Base-by-base conservation (phyloP, 148 eudicot species). In the Rhododendron kiyosumense region DNA sequence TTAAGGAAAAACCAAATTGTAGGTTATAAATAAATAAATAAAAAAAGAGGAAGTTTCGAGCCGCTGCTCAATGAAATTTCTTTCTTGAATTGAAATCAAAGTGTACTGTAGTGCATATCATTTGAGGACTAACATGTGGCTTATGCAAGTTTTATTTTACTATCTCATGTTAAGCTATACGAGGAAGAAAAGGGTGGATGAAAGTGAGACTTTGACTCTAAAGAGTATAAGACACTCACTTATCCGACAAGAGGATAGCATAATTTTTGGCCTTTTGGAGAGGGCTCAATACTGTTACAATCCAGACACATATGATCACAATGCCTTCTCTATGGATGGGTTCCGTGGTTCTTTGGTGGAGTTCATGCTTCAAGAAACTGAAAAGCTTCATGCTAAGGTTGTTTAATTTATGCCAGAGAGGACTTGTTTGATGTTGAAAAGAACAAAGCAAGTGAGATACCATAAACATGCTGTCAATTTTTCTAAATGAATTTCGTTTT, bases 371-470 rank as follows among this genome's bases (percentile, higher is more conserved):
- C 89, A 81, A 85, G 95, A 93, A 89, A 91, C 92, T 83, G 95
- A 93, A 89, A 90, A 88, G 86, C 93, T 93, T 65, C 94, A 93
- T 92, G 94, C 94, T 85, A 91, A 84, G 95, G 95, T 93, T 45
- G 49, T 59, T 48, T 48, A 65, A 88, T 1, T 63, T 54, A 26
- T 38, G 18, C 11, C 41, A 57, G 28, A 57, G 48, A 75, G 9
- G 74, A 30, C 75, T 54, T 43, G n/a, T 43, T 10, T 38, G 65
- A 48, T 34, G 5, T 59, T 82, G 26, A 48, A 79, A 28, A 57
- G 28, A 10, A 77, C 34, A 2, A 48, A 30, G 45, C 83, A 20
- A 86, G 45, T 36, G 43, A 22, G 48, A 30, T 84, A 30, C 80
- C 41, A 38, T 67, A 43, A 82, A 38, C 24, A 6, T 63, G 30